Evolutionary conservation across 208 protist genomes (phyloP).

Genomic region (Herpetomonas muscarum): DNA sequence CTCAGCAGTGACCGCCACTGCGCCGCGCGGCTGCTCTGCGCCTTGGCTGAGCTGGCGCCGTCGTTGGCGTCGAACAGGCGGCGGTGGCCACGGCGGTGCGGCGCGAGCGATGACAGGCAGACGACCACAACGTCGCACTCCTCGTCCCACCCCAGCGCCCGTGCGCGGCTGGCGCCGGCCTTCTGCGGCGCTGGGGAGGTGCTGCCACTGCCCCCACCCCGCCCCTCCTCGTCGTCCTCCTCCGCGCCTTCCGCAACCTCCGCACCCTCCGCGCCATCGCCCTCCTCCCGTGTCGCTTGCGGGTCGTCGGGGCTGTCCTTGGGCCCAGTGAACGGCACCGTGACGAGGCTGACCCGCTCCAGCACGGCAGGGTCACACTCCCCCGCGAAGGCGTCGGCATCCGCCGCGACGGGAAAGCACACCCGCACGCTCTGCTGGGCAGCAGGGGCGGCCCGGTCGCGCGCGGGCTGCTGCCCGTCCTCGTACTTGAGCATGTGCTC

Average conservation of each 20-base stretch:
- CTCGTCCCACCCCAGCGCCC: constrained; percentile 14
- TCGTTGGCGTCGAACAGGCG: neutral
- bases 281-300: neutral
- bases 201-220: too few species aligned
- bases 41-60: neutral
- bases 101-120: constrained; percentile 46
- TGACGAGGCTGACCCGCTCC: too few species aligned
- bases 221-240: constrained; percentile 11
- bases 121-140: constrained; percentile 68
- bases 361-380: too few species aligned
- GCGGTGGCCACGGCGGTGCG: neutral
- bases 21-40: neutral
- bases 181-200: too few species aligned
- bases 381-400: too few species aligned
- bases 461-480: too few species aligned
- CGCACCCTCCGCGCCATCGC: neutral
- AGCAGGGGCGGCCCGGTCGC: too few species aligned
- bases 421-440: neutral
- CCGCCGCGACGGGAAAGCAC: neutral
- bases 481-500: constrained; percentile 39
- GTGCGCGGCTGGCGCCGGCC: neutral
- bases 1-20: neutral
- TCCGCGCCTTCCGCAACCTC: constrained; percentile 9
- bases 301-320: neutral
- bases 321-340: neutral